Evolutionary conservation across 495 filamentous ascomycete genomes (phyloP).

Genomic region (Aspergillus taichungensis): DNA sequence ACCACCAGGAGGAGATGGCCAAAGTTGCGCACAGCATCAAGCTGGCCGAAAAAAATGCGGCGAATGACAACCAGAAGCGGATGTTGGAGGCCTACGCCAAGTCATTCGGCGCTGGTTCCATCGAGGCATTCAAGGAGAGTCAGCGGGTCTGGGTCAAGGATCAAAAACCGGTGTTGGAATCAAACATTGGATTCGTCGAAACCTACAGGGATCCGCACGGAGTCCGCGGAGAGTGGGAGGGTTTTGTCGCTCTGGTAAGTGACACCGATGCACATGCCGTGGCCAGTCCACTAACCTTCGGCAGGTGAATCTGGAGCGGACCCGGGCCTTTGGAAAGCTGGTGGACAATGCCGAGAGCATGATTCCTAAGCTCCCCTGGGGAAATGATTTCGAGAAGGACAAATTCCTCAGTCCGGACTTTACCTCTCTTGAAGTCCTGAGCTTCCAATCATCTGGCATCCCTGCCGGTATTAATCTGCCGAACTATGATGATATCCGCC

Average conservation of each 20-base stretch:
- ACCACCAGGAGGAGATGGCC: constrained; percentile 73
- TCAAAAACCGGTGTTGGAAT: constrained; percentile 80
- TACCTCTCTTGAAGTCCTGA: constrained; percentile 71
- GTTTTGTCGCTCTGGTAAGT: constrained; percentile 69
- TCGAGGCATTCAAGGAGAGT: constrained; percentile 81
- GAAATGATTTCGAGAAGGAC: constrained; percentile 85
- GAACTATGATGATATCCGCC: constrained; percentile 92
- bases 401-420: constrained; percentile 92
- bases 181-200: constrained; percentile 91
- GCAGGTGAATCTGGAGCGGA: constrained; percentile 73
- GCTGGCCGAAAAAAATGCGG: constrained; percentile 65
- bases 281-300: constrained; percentile 22
- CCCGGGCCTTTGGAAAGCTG: constrained; percentile 77
- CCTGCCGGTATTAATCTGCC: constrained; percentile 74
- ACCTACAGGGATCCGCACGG: constrained; percentile 93
- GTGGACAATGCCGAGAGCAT: constrained; percentile 71
- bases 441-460: constrained; percentile 71
- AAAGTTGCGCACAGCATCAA: constrained; percentile 62
- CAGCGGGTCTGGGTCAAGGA: constrained; percentile 92
- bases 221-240: constrained; percentile 94
- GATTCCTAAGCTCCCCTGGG: constrained; percentile 86
- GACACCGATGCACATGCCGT: not conserved
- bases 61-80: constrained; percentile 73
- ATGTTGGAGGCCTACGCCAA: constrained; percentile 80
- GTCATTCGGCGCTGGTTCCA: constrained; percentile 77